Conservation (phyloP, 495 filamentous ascomycete genomes). For the Penicillium subrubescens region DNA sequence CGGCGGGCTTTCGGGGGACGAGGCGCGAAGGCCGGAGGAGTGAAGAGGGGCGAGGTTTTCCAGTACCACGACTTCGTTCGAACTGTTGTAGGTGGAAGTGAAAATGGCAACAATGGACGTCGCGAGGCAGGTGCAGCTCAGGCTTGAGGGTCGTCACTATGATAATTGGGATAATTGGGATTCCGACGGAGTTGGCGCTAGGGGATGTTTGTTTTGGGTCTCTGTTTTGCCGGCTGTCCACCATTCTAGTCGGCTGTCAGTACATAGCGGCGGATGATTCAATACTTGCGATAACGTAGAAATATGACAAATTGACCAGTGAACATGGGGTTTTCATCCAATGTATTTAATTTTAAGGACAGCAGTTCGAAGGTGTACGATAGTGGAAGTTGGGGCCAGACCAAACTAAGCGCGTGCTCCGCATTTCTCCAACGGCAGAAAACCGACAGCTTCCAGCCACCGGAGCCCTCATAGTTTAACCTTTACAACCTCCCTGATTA, state of each 20-base stretch:
- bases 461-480: conserved; percentile 2
- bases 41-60: conserved; percentile 49
- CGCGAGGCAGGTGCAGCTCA: conserved; percentile 25
- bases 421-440: conserved; percentile 30
- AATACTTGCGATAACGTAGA: background rate
- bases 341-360: background rate
- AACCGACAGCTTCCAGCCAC: conserved; percentile 31
- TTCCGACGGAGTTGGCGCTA: conserved; percentile 20
- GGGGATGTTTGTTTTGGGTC: conserved; percentile 6
- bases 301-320: background rate
- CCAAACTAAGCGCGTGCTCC: conserved; percentile 16
- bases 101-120: conserved; percentile 35
- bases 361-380: background rate
- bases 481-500: conserved; percentile 2
- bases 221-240: background rate
- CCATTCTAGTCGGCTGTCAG: background rate
- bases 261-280: background rate
- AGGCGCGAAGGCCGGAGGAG: conserved; percentile 29
- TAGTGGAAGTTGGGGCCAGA: background rate
- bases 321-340: background rate
- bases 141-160: conserved; percentile 24
- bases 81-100: conserved; percentile 42
- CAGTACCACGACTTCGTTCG: conserved; percentile 51
- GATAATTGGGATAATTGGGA: conserved; percentile 1
- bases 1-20: conserved; percentile 68